These are phyloP conservation scores for Cylindrodendrum hubeiense DNA, from an alignment of 2,329 filamentous ascomycete genomes.

Conservation along the genomic window DNA sequence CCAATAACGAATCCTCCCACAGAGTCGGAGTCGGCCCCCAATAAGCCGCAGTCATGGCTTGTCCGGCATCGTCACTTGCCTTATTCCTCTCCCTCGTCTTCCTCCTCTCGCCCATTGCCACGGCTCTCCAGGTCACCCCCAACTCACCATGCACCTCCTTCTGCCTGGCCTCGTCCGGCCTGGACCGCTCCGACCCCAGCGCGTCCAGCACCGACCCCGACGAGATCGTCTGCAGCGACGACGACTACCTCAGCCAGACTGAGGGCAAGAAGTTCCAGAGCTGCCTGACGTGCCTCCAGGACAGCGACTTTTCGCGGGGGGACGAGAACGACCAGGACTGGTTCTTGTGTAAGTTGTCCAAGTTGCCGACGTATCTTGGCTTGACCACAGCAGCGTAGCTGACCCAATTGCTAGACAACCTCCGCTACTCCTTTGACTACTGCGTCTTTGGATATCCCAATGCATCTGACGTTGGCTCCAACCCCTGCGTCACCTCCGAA, in stretches of 20 bases:
- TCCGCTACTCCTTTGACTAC: slow-evolving; percentile 64
- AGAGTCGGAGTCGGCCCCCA: not conserved
- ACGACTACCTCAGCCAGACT: slow-evolving; percentile 52
- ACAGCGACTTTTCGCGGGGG: slow-evolving; percentile 61
- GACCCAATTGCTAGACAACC: slow-evolving; percentile 58
- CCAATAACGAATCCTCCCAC: slow-evolving; percentile 15
- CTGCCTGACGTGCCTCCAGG: slow-evolving; percentile 66
- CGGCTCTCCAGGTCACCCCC: slow-evolving; percentile 63
- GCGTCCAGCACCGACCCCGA: slow-evolving; percentile 58
- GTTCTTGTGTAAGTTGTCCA: slow-evolving; percentile 65
- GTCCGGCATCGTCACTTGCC: not conserved
- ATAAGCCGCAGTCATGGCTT: slow-evolving; percentile 15
- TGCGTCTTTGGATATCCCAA: slow-evolving; percentile 67
- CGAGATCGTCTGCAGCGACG: slow-evolving; percentile 63
- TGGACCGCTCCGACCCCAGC: slow-evolving; percentile 59
- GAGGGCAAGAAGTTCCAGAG: slow-evolving; percentile 60
- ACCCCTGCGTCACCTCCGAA: slow-evolving; percentile 63
- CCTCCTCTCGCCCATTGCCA: slow-evolving; percentile 41
- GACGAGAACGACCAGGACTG: slow-evolving; percentile 66
- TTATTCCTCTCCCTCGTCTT: slow-evolving; percentile 13
- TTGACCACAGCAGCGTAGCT: not conserved
- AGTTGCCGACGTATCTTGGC: not conserved
- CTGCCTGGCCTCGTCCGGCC: slow-evolving; percentile 58
- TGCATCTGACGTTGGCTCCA: slow-evolving; percentile 56
- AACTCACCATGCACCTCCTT: slow-evolving; percentile 66